Evolutionary conservation across 192 early-diverging fungal species (phyloP).

Genomic region (Podila epigama): DNA sequence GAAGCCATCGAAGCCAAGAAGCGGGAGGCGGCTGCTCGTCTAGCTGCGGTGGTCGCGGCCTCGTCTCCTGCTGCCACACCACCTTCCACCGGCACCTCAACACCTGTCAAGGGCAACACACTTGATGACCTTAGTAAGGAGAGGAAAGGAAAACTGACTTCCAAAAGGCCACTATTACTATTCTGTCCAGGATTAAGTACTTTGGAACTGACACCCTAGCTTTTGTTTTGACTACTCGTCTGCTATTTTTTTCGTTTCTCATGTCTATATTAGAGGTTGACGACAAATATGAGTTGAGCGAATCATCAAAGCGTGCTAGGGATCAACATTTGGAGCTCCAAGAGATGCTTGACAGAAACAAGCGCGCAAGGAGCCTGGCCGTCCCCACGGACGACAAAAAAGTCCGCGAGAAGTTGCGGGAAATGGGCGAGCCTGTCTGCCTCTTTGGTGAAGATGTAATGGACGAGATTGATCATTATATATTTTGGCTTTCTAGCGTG

Average conservation of each 20-base stretch:
- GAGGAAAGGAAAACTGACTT: neutral
- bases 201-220: too few species aligned
- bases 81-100: neutral
- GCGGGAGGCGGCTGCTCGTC: conserved; percentile 40
- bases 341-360: conserved; percentile 79
- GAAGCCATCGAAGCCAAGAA: conserved; percentile 61
- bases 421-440: conserved; percentile 86
- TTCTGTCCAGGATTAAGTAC: neutral
- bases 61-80: neutral
- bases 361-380: conserved; percentile 77
- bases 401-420: conserved; percentile 77
- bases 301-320: conserved; percentile 53
- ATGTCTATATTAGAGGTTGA: conserved; percentile 18
- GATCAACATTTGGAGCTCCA: conserved; percentile 63
- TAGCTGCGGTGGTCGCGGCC: conserved; percentile 14
- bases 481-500: too few species aligned
- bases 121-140: conserved; percentile 31
- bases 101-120: conserved; percentile 1
- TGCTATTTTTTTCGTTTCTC: neutral
- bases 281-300: conserved; percentile 53
- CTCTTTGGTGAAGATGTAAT: conserved; percentile 93
- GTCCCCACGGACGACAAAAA: conserved; percentile 91
- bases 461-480: conserved; percentile 17
- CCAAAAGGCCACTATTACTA: neutral
- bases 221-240: neutral